Conservation (phyloP, 257 asterid genomes). For the Echium plantagineum region DNA sequence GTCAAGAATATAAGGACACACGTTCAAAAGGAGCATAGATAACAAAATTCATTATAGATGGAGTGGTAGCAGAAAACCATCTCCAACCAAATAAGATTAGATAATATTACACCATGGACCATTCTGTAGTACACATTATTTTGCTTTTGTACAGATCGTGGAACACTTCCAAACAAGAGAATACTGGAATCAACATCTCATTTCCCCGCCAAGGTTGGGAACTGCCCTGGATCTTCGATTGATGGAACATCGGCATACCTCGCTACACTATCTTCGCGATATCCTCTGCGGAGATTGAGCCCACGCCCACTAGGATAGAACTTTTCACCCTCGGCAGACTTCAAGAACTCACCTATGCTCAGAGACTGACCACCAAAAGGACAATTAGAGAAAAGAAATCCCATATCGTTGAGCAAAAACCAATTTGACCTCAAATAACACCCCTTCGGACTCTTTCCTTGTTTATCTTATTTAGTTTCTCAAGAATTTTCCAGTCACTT, state of each 20-base stretch:
- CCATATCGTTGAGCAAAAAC: not conserved
- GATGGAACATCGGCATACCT: constrained; percentile 43
- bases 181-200: constrained; percentile 26
- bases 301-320: constrained; percentile 51
- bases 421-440: not conserved
- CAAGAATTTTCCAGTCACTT: no score
- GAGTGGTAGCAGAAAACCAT: no score
- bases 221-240: constrained; percentile 63
- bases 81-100: no score
- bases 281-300: constrained; percentile 36
- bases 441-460: not conserved
- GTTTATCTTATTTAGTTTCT: no score
- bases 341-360: constrained; percentile 83
- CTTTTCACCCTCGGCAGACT: constrained; percentile 80
- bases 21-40: no score
- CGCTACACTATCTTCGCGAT: constrained; percentile 28
- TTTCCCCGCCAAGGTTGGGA: constrained; percentile 73
- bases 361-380: constrained; percentile 35
- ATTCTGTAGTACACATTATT: not conserved
- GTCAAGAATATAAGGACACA: no score
- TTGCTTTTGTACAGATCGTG: no score
- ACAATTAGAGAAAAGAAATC: not conserved
- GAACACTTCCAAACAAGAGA: not conserved
- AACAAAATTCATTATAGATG: no score
- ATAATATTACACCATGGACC: no score